Base-by-base conservation (phyloP, 768 basidiomycete species). In the Amanita rimosa region DNA sequence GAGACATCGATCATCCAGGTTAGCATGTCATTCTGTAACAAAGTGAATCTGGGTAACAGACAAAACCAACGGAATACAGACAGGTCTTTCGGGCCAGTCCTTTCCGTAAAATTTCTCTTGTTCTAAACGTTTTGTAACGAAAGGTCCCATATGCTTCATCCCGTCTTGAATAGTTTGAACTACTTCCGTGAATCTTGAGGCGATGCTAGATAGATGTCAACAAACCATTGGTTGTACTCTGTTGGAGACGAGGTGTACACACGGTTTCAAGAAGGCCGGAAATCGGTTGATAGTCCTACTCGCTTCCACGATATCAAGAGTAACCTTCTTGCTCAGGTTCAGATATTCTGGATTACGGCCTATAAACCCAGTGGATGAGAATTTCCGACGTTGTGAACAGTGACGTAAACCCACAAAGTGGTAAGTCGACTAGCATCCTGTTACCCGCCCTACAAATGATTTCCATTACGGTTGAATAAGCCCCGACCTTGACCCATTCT, bases 201-300 rank as follows among this genome's bases (percentile, higher is more conserved):
- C 52, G 7, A 57, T 42, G 29, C 60, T 62, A 47, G 37, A 9
- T n/a, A 35, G 17, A 17, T 17, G 6, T 39, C 16, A 46, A 34
- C 9, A 35, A n/a, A 13, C 11, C 13, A 11, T n/a, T 37, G 5
- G 33, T 24, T n/a, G 5, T 11, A 14, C 26, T 5, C 26, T 26
- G 35, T 36, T n/a, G 0, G 10, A 13, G 19, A n/a, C 19, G 41
- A 13, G 14, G 8, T 19, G 10, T 11, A 34, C 31, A 27, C 17
- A 64, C 63, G 57, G 57, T 45, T 57, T 52, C n/a, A 64, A 13
- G 22, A 57, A 50, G 14, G 55, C 39, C 1, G 65, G 62, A 36
- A 64, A 57, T 3, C 57, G 24, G 7, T 54, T 54, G 7, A 64
- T 54, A 44, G 53, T 53, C 46, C 39, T 52, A 43, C 49, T 56